Percentiles rank a stretch among this genome's conserved stretches.
Conservation (phyloP, 1,284 basidiomycete genomes). For the Pseudozyma sp. region DNA sequence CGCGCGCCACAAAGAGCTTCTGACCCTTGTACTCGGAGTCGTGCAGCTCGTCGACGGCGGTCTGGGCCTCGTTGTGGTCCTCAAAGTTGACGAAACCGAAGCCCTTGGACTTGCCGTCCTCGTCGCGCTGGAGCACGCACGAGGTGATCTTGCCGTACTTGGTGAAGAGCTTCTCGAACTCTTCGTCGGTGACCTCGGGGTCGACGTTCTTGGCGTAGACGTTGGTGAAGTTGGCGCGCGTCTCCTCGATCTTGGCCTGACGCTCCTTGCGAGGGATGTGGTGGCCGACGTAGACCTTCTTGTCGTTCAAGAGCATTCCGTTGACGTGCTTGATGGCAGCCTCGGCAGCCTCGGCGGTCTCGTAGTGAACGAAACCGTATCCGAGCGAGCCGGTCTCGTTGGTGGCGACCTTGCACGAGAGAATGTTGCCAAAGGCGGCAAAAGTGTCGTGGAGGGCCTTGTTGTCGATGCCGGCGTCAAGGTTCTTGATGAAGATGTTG, state of each 20-base stretch:
- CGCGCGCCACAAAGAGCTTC: conserved; percentile 94
- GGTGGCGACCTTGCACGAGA: conserved; percentile 97
- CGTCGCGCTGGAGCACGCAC: conserved; percentile 79
- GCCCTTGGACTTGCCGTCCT: conserved; percentile 88
- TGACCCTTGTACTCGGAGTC: conserved; percentile 87
- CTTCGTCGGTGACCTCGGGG: conserved; percentile 83
- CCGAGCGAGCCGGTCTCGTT: conserved; percentile 66
- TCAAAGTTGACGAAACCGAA: conserved; percentile 99
- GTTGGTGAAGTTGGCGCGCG: conserved; percentile 96
- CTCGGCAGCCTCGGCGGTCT: conserved; percentile 95
- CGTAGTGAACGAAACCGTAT: conserved; percentile 99
- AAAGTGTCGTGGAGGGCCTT: conserved; percentile 99
- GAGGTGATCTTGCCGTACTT: conserved; percentile 89
- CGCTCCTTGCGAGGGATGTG: conserved; percentile 94
- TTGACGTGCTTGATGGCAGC: conserved; percentile 94
- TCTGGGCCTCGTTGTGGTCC: conserved; percentile 88
- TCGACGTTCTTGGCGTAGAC: conserved; percentile 98
- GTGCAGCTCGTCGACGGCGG: conserved; percentile 89
- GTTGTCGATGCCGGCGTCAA: conserved; percentile 98
- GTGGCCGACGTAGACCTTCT: conserved; percentile 89
- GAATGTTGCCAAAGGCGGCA: conserved; percentile 96
- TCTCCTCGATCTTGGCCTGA: conserved; percentile 90
- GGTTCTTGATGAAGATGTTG: conserved; percentile 99
- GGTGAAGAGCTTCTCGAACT: conserved; percentile 86
- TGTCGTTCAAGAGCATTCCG: conserved; percentile 97